Conservation (phyloP, 345 rosid genomes). For the Gossypium australe region DNA sequence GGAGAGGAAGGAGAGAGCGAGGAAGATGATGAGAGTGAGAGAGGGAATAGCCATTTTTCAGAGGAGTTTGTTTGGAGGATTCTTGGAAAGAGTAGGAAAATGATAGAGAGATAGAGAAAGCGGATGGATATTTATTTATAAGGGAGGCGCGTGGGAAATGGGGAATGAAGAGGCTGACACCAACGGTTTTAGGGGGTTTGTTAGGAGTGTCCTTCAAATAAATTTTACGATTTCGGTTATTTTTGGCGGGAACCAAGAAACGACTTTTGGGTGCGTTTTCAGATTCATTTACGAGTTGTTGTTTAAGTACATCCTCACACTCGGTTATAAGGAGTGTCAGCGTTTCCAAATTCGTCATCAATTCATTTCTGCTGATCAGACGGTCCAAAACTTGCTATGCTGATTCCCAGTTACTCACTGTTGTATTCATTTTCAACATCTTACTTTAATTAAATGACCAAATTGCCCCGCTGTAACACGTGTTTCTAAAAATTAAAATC, state of each 20-base stretch:
- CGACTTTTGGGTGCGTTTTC: not conserved
- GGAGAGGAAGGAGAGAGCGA: conserved; percentile 13
- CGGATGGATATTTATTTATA: conserved; percentile 7
- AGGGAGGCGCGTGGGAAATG: conserved; percentile 16
- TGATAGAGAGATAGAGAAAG: not conserved
- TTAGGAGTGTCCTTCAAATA: not conserved
- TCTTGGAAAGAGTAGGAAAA: too few relatives aligned
- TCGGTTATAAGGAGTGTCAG: not conserved
- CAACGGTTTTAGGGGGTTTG: not conserved
- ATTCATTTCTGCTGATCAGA: not conserved
- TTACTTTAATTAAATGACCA: too few relatives aligned
- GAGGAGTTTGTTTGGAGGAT: too few relatives aligned
- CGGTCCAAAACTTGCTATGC: too few relatives aligned
- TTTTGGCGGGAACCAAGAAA: conserved; percentile 20
- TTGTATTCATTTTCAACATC: too few relatives aligned
- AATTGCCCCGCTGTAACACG: too few relatives aligned
- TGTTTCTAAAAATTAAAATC: too few relatives aligned
- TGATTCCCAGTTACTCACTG: too few relatives aligned
- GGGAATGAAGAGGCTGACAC: not conserved
- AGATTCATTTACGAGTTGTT: not conserved
- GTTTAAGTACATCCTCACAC: not conserved
- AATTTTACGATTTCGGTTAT: conserved; percentile 10
- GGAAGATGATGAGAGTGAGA: conserved; percentile 2
- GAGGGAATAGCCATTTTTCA: conserved; percentile 24
- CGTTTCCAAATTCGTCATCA: not conserved